A percentile compares a stretch with the other conserved stretches of the same genome.
Evolutionary conservation across 2,329 filamentous ascomycete species (phyloP).

Genomic region (Epichloe glyceriae): DNA sequence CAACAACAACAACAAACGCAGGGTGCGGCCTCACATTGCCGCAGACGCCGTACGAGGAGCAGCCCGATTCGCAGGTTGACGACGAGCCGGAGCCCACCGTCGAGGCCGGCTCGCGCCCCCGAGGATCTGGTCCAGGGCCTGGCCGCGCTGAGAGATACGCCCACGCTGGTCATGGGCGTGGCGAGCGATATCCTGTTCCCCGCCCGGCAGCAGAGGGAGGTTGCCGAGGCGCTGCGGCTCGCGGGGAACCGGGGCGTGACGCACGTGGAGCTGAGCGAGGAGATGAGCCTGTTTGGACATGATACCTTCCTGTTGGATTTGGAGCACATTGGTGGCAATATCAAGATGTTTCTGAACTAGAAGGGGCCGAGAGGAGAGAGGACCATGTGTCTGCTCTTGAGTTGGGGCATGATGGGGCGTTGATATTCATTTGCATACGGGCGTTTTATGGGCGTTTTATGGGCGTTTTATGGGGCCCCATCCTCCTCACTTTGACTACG

Average conservation of each 20-base stretch:
- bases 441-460: no score
- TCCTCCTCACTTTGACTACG: no score
- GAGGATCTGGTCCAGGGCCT: constrained; percentile 69
- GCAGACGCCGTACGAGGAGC: constrained; percentile 74
- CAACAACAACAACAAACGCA: constrained; percentile 6
- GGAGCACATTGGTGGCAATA: constrained; percentile 75
- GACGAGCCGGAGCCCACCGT: constrained; percentile 7
- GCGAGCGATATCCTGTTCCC: constrained; percentile 95
- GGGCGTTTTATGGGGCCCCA: no score
- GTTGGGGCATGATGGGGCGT: not conserved
- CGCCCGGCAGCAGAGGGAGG: constrained; percentile 93
- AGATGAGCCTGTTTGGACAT: constrained; percentile 89
- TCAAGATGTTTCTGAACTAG: constrained; percentile 57
- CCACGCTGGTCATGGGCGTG: constrained; percentile 82
- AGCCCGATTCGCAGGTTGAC: constrained; percentile 38
- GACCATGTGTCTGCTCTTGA: not conserved
- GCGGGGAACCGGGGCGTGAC: constrained; percentile 71
- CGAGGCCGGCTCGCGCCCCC: constrained; percentile 41
- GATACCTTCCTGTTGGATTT: constrained; percentile 92
- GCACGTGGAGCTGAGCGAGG: constrained; percentile 85
- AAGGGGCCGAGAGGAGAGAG: no score
- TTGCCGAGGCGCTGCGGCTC: constrained; percentile 68
- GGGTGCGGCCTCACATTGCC: constrained; percentile 72
- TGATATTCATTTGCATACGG: no score
- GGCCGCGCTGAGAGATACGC: constrained; percentile 56